Percentiles rank a stretch among this genome's conserved stretches.
These are phyloP conservation scores for Picocystis sp. DNA, from an alignment of 163 green algal species.

Conservation along the genomic window DNA sequence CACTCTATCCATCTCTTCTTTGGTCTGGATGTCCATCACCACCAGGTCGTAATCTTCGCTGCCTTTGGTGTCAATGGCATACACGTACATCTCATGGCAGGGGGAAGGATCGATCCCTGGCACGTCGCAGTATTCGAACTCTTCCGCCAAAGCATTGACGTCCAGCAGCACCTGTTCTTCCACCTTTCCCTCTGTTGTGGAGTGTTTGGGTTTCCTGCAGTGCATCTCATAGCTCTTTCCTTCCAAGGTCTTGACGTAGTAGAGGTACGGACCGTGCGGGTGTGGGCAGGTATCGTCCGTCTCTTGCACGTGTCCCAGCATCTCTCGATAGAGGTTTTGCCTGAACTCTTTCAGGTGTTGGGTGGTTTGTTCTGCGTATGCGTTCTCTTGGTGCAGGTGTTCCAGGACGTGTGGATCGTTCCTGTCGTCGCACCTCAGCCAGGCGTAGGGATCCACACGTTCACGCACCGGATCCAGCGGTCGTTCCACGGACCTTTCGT, in stretches of 20 bases:
- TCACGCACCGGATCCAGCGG: background rate
- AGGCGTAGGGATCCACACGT: slow-evolving; percentile 14
- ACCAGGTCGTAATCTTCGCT: no score
- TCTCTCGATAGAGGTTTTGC: slow-evolving; percentile 11
- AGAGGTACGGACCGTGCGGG: slow-evolving; percentile 7
- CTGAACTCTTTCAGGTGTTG: slow-evolving; percentile 1
- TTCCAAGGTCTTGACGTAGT: slow-evolving; percentile 15
- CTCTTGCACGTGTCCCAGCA: slow-evolving; percentile 11
- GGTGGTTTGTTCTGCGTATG: slow-evolving; percentile 10
- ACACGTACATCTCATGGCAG: no score
- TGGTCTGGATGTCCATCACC: no score
- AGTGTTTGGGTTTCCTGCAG: slow-evolving; percentile 2
- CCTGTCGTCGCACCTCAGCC: slow-evolving; percentile 13
- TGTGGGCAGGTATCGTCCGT: slow-evolving; percentile 10
- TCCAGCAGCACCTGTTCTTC: no score
- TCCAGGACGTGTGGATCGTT: slow-evolving; percentile 9
- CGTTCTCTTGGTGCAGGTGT: slow-evolving; percentile 11
- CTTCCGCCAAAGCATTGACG: no score
- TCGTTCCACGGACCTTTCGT: no score
- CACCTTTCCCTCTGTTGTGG: no score
- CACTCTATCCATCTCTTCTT: no score
- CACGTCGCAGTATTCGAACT: no score
- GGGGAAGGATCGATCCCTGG: no score
- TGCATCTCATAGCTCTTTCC: slow-evolving; percentile 14
- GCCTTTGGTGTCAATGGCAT: no score